Conservation (phyloP, 805 yeast genomes). For the Candida silvatica region DNA sequence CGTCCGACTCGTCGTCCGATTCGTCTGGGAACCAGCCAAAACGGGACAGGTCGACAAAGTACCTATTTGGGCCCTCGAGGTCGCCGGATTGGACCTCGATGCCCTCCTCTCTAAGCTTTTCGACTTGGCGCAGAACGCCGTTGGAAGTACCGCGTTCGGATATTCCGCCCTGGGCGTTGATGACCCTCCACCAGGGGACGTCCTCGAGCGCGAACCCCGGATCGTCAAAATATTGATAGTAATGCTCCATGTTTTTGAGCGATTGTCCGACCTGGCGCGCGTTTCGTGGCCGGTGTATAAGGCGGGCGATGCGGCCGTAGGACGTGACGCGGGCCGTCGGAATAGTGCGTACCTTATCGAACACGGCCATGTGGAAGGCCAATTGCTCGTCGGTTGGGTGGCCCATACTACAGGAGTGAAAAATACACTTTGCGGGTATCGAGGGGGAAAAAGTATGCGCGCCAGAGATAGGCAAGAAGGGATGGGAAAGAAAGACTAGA, state of each 20-base stretch:
- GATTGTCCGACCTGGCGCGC: conserved; percentile 72
- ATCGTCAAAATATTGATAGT: conserved; percentile 6
- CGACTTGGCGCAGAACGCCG: conserved; percentile 39
- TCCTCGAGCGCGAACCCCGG: not conserved
- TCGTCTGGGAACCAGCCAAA: conserved; percentile 65
- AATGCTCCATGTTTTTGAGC: conserved; percentile 41
- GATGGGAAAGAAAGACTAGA: too few relatives aligned
- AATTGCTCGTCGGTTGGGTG: conserved; percentile 15
- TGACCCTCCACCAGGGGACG: conserved; percentile 80
- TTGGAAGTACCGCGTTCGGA: conserved; percentile 38
- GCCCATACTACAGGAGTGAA: not conserved
- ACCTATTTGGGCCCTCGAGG: not conserved
- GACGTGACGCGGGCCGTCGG: conserved; percentile 61
- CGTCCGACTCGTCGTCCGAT: conserved; percentile 3
- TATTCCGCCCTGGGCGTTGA: conserved; percentile 54
- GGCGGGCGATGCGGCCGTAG: conserved; percentile 68
- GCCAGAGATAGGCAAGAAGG: too few relatives aligned
- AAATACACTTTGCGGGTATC: too few relatives aligned
- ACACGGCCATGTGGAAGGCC: conserved; percentile 52
- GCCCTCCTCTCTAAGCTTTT: conserved; percentile 38
- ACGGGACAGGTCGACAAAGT: not conserved
- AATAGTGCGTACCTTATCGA: conserved; percentile 38
- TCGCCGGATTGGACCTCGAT: conserved; percentile 25
- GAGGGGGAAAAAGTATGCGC: too few relatives aligned
- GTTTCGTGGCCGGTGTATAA: conserved; percentile 53